Evolutionary conservation across 2,329 filamentous ascomycete genomes (phyloP), one percentile per base, ranked within the genome.

Genomic region (Akanthomyces dipterigenus): DNA sequence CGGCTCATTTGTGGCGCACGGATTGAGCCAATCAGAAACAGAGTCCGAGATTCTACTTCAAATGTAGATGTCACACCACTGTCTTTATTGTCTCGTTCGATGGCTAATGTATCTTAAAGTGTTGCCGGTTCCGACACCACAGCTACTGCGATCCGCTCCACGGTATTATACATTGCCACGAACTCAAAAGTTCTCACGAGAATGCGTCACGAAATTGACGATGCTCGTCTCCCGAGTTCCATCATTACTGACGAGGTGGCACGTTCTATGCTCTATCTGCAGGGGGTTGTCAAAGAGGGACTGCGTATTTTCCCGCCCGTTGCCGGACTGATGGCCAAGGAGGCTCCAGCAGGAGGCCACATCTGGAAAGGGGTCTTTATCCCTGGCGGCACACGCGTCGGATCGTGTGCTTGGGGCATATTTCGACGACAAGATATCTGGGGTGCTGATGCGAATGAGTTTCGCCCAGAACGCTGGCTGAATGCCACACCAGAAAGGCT

Each of bases 111-210:
- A 40, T 50, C 49, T 1, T n/a, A 56, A 38, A 77, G 77, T 45
- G 73, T 83, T 5, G 83, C 82, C 5, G 84, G 83, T 4, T 82
- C 81, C 0, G 83, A 86, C 63, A 85, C 82, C 5, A 80, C 80
- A 0, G 78, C 81, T 0, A 79, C 77, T 1, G 74, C 76, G 5
- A 73, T 83, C 12, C 77, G 80, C 3, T 72, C 76, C 34, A 80
- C 76, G 8, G 55, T 82, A 46, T 75, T 82, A 28, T 76, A 79
- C 66, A 67, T 83, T 62, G 73, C 75, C 31, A 79, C 75, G 12
- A 76, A 73, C 45, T 78, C 78, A 0, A 71, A 70, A 3, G 73
- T 80, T 0, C 74, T 77, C 60, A 60, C 64, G 6, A 75, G 74
- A 72, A 4, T 61, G 20, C 49, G n/a, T 16, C 43, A 49, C 46